Base-by-base conservation (phyloP, 2,329 filamentous ascomycete genomes). In the Colletotrichum salicis region DNA sequence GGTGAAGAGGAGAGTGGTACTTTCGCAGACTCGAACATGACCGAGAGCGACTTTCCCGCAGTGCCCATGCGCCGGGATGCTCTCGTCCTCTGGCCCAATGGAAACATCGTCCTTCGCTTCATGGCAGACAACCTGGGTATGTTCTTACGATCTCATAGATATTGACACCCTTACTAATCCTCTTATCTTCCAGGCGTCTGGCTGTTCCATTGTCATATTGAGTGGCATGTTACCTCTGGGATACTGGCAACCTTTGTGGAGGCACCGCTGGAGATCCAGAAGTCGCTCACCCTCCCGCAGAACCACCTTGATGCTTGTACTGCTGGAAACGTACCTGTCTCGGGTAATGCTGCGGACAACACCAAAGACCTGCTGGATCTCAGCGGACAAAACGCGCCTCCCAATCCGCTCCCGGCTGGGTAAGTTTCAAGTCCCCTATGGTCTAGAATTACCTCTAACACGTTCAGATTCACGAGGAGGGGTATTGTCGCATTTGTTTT, bases 141-240 rank as follows among this genome's bases (percentile, higher is more conserved):
- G 71, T 83, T 80, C 79, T 22, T 10, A 2, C 41, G 10, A 15
- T 7, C 1, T 13, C 11, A 29, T 24, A 60, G 11, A 61, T 37
- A 19, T 7, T 3, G 13, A 19, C 4, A 19, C 12, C 22, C 24
- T 22, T 27, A 41, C 51, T 15, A 6, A 60, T 24, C 1, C 6
- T 41, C 61, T 12, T 41, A 12, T 7, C 27, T 56, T 33, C 29
- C 60, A 84, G 84, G 89, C 48, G 84, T 93, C 27, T 93, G 91
- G 91, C 80, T 93, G 5, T 93, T 95, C 83, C 93, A 95, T 81
- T 95, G 93, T 80, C 93, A 96, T 79, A 92, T 95, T 64, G 92
- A 94, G 78, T 96, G 92, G 92, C 92, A 94, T 78, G 84, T 93
- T 69, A 82, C 87, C 1, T 90, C 89, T 3, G 92, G 92, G n/a